Base-by-base conservation (phyloP, 805 yeast species). In the Jamesozyma gamospora region DNA sequence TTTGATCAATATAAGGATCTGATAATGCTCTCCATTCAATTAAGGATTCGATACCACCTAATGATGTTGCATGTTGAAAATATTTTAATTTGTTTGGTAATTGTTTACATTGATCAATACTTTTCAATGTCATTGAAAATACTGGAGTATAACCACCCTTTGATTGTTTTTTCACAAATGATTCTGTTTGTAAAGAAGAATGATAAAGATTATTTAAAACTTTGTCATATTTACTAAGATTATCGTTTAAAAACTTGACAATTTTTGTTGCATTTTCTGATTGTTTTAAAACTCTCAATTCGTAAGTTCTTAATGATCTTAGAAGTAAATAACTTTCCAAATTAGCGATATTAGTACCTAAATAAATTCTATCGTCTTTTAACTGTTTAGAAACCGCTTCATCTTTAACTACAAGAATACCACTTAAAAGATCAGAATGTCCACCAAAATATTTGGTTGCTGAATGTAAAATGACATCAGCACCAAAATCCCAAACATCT, bases 361-460 rank as follows among this genome's bases (percentile, higher is more conserved):
- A 62, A 43, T 67, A 71, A 8, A 77, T 60, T 51, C 97, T 70
- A 50, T 88, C 96, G 0, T 56, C 59, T 4, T 68, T 59, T 44
- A 88, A 66, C 32, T 64, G 53, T 17, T 63, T 49, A 41, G 72
- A 71, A 5, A 67, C 67, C 2, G 64, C 60, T 8, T 53, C 48
- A 43, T 75, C 75, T 54, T 79, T 78, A n/a, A 82, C 77, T 15
- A 79, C 75, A 15, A 87, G 62, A 11, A 81, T 67, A 27, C 97
- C 96, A 4, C 95, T 87, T 37, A 88, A 66, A 32, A 87, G 64
- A 58, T 88, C 96, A 6, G 94, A 83, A 62, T 88, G 96, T n/a
- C 97, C 96, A 30, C 95, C 96, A 53, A 86, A 81, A 63, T 81
- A 90, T 58, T 88, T 88, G 1, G 96, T 88, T 1, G 87, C 95